Conservation (phyloP, 2,329 filamentous ascomycete genomes). For the Monosporascus sp. region DNA sequence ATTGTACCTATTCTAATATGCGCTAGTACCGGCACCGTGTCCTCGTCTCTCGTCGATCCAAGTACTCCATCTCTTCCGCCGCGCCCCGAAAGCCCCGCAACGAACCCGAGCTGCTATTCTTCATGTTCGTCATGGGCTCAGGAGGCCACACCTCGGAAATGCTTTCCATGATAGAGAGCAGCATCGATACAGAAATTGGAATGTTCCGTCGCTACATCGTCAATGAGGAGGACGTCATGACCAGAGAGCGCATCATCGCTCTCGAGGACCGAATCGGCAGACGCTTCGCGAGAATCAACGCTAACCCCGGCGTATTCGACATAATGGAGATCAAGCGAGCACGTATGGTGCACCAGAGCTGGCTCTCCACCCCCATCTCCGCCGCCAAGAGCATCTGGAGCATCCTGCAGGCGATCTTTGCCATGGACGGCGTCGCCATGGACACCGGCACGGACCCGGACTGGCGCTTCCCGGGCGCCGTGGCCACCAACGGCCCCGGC, state of each 20-base stretch:
- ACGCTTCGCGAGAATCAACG: slow-evolving; percentile 19
- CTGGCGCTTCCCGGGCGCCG: slow-evolving; percentile 58
- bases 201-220: slow-evolving; percentile 77
- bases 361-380: slow-evolving; percentile 66
- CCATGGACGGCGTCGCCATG: slow-evolving; percentile 14
- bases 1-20: slow-evolving; percentile 2
- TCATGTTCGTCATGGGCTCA: slow-evolving; percentile 80
- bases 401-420: slow-evolving; percentile 51
- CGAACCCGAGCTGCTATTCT: slow-evolving; percentile 33
- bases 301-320: slow-evolving; percentile 47
- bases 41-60: neutral
- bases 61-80: neutral
- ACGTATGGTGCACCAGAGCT: slow-evolving; percentile 73
- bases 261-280: slow-evolving; percentile 28
- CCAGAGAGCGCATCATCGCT: slow-evolving; percentile 60
- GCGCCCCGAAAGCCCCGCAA: too few relatives aligned
- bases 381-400: slow-evolving; percentile 59
- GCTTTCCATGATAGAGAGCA: slow-evolving; percentile 70
- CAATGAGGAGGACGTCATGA: slow-evolving; percentile 64
- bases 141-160: slow-evolving; percentile 96
- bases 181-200: slow-evolving; percentile 42
- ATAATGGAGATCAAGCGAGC: slow-evolving; percentile 69
- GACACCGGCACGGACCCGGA: neutral
- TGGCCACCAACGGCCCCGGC: slow-evolving; percentile 84
- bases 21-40: slow-evolving; percentile 4